Base-by-base conservation (phyloP, 2,329 filamentous ascomycete genomes). In the Neocatenulostroma microsporum region DNA sequence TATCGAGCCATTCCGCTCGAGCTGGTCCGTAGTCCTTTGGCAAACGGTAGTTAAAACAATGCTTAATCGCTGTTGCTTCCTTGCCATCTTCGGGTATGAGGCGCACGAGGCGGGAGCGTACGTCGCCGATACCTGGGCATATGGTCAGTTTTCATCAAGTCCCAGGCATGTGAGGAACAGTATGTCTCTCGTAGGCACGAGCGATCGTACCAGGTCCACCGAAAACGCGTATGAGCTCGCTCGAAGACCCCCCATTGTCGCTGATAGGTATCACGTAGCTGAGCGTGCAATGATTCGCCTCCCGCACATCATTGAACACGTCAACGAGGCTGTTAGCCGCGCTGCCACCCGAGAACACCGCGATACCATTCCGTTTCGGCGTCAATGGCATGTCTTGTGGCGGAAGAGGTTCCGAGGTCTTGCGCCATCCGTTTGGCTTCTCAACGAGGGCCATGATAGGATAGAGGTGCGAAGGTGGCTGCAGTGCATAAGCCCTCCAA, bases 301-400 rank as follows among this genome's bases (percentile, higher is more conserved):
- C 62, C 19, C 67, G 61, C 4, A 76, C 62, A 15, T 64, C 61
- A 40, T 71, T 80, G 62, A 95, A 95, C 9, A 94, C 84, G 58
- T 95, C 89, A 26, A 95, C 89, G 4, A 95, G 74, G 53, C 75
- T 93, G 57, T 95, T 96, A 5, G 89, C 87, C n/a, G 88, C 89
- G 49, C 85, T 94, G 36, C 88, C 88, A 25, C 87, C 87, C 1
- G 87, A 93, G 61, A 95, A 91, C 34, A 94, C 81, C 15, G 88
- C 84, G 40, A 94, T 80, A 41, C 80, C 80, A 46, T 42, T 46
- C 5, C 46, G 34, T 21, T 17, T 5, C 15, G 25, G 23, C 23
- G 23, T n/a, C n/a, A n/a, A n/a, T n/a, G n/a, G n/a, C n/a, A n/a
- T n/a, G n/a, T n/a, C n/a, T n/a, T n/a, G n/a, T n/a, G n/a, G n/a